These are phyloP conservation scores for Arctostaphylos glauca DNA, from an alignment of 148 eudicot genomes.

Conservation along the genomic window DNA sequence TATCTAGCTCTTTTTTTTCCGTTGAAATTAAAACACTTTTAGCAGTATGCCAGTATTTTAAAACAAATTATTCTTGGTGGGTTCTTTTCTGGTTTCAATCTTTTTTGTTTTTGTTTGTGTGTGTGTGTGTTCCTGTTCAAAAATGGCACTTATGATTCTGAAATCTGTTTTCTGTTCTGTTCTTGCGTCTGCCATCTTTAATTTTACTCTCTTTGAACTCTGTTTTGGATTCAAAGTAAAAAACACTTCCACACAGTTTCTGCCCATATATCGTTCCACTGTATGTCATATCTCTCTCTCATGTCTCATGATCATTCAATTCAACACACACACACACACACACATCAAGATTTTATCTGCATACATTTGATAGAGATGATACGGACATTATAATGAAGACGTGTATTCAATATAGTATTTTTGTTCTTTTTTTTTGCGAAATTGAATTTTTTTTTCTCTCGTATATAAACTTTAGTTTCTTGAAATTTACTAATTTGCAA, in stretches of 20 bases:
- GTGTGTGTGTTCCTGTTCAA: neutral
- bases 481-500: too few species aligned
- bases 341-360: neutral
- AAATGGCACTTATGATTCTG: constrained; percentile 9
- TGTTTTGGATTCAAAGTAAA: neutral
- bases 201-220: neutral
- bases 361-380: too few species aligned
- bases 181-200: neutral
- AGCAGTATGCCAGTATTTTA: neutral
- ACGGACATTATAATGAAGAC: too few species aligned
- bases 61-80: neutral
- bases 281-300: neutral
- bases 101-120: too few species aligned
- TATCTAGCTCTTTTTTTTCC: neutral
- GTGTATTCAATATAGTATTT: too few species aligned
- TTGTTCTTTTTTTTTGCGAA: too few species aligned
- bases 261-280: neutral
- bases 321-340: too few species aligned
- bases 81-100: neutral
- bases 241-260: neutral
- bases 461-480: too few species aligned
- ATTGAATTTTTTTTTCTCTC: too few species aligned
- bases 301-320: neutral
- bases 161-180: neutral
- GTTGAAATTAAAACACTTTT: neutral